Evolutionary conservation across 2,329 filamentous ascomycete genomes (phyloP), one percentile per base, ranked within the genome.

Genomic region (Sclerotinia borealis): DNA sequence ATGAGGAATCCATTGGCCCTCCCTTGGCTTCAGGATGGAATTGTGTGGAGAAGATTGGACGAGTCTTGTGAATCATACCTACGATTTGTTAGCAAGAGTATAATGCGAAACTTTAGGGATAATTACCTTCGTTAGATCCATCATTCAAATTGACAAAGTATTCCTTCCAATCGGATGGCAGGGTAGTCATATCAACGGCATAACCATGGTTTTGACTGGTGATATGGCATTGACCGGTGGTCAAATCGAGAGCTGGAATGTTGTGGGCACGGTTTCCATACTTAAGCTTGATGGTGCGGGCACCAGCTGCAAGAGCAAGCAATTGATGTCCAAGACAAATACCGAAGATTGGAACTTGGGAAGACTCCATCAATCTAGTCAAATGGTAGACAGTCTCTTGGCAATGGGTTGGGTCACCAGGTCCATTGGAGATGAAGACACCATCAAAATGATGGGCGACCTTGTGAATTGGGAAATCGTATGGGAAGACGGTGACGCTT

Each of bases 141-240:
- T 99, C 95, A 78, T 98, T 99, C 69, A 98, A 83, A 83, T 99
- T 98, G 78, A 96, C 89, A 76, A 98, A 99, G 83, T 96, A 98
- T 77, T 96, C 93, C 83, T 93, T 95, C 87, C 92, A 99, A 43
- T 97, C 92, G 62, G 79, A 81, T 61, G 91, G 86, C 47, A 99
- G 82, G 13, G 92, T 96, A 65, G 84, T 83, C 7, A 90, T 85
- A 74, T 98, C 93, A 65, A 99, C 91, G 49, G 93, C 95, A 74
- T 98, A 99, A 67, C 95, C 95, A 79, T 98, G 95, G 81, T 98
- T 98, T 83, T 99, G 95, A 77, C 89, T 93, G 64, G 93, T 98
- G 77, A 98, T 98, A 82, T 98, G 93, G 86, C 95, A 98, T 77
- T 93, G 92, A 64, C 95, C 93, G 43, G 93, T 98, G 66, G 91